Percentiles rank a stretch among this genome's conserved stretches.
phyloP scores from a whole-genome alignment of 2,329 filamentous ascomycete species.

The Dichotomopilus funicola region DNA sequence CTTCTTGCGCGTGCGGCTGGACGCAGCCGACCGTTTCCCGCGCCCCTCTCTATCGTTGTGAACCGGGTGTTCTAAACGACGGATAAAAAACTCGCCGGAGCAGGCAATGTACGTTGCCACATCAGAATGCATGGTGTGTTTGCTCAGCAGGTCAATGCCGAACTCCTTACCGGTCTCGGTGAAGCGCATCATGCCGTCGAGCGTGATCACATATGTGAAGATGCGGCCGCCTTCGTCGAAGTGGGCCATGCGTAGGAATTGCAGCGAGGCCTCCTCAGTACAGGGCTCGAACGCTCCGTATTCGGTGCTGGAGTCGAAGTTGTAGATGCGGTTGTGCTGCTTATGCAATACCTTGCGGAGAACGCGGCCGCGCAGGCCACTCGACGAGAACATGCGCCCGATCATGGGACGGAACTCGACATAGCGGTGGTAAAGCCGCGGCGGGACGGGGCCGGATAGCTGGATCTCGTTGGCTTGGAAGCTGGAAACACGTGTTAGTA shows the following conservation, averaged over 20 bases:
- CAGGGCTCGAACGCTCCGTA: constrained; percentile 63
- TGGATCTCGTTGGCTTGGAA: constrained; percentile 94
- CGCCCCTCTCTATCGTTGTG: background rate
- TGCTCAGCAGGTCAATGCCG: constrained; percentile 84
- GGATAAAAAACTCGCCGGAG: constrained; percentile 88
- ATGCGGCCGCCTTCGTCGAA: constrained; percentile 79
- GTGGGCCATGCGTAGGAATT: constrained; percentile 81
- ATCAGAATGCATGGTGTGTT: constrained; percentile 96
- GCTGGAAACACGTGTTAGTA: constrained; percentile 35
- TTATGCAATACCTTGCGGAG: constrained; percentile 82
- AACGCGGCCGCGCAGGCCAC: constrained; percentile 70
- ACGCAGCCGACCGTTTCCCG: background rate
- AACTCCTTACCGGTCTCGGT: constrained; percentile 96
- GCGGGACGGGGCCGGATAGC: constrained; percentile 73
- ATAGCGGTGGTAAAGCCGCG: constrained; percentile 78
- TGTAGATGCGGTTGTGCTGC: constrained; percentile 84
- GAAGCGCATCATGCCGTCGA: constrained; percentile 82
- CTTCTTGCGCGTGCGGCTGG: background rate
- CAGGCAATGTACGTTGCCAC: constrained; percentile 87
- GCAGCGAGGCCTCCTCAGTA: constrained; percentile 62
- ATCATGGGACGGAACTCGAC: constrained; percentile 91
- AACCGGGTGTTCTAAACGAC: constrained; percentile 50
- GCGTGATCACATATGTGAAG: constrained; percentile 86
- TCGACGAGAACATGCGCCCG: constrained; percentile 76
- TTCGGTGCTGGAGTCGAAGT: constrained; percentile 70